These are phyloP conservation scores for Beauveria sp. DNA, from an alignment of 2,329 filamentous ascomycete genomes.

Conservation along the genomic window DNA sequence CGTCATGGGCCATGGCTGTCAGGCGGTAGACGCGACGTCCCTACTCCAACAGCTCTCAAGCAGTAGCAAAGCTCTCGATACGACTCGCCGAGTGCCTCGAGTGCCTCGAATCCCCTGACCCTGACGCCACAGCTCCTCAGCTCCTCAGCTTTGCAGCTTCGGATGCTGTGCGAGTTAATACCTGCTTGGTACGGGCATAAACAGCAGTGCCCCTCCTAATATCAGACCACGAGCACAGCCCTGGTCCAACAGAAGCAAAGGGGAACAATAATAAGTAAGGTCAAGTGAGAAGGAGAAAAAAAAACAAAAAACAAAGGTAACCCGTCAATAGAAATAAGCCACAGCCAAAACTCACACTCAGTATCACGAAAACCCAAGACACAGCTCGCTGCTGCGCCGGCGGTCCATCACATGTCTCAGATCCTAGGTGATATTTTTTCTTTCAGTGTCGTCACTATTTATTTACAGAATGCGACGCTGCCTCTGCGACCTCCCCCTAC, in stretches of 20 bases:
- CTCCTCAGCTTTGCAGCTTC: background rate
- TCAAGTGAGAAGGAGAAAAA: background rate
- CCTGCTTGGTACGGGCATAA: background rate
- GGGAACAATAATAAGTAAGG: background rate
- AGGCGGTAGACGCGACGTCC: no score
- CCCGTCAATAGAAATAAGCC: background rate
- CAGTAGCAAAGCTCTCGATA: background rate
- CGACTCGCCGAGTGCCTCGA: background rate
- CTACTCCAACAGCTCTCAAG: background rate
- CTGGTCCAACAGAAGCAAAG: background rate
- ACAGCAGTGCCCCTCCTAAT: background rate
- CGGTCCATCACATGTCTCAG: background rate
- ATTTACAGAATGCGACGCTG: background rate
- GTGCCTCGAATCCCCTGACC: background rate
- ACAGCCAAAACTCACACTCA: background rate
- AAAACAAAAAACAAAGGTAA: background rate
- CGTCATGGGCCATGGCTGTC: no score
- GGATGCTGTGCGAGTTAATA: background rate
- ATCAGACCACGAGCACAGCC: background rate
- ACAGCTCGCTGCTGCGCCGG: background rate
- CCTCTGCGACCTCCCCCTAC: no score
- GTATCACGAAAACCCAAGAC: background rate
- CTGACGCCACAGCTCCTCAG: slow-evolving; percentile 1
- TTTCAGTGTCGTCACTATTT: background rate
- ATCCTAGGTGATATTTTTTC: background rate